Evolutionary conservation across 106 monocot genomes (phyloP).

Genomic region (Dactylorhiza incarnata): DNA sequence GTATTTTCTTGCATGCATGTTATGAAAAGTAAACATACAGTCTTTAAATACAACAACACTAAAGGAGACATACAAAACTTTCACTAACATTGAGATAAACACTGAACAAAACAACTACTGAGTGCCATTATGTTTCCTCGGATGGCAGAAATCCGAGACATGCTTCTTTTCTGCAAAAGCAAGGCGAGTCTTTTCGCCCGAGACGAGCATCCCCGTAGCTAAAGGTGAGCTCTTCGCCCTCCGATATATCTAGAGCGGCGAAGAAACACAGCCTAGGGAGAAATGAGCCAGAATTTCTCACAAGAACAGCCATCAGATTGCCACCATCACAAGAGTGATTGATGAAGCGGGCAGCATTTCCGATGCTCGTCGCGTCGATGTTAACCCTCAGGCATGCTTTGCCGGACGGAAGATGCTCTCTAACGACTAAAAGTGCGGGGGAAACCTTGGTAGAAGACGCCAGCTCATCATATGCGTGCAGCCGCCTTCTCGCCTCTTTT

Average conservation of each 20-base stretch:
- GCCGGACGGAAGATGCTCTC: constrained; percentile 93
- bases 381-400: constrained; percentile 77
- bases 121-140: constrained; percentile 61
- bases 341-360: constrained; percentile 81
- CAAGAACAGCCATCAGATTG: constrained; percentile 50
- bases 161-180: constrained; percentile 57
- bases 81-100: too few relatives aligned
- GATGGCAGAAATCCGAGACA: constrained; percentile 70
- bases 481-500: constrained; percentile 57
- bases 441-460: constrained; percentile 19
- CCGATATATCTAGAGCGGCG: constrained; percentile 43
- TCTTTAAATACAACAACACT: too few relatives aligned
- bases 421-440: constrained; percentile 70
- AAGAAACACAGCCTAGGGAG: constrained; percentile 90
- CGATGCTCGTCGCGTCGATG: constrained; percentile 75
- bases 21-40: too few relatives aligned
- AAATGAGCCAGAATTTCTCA: constrained; percentile 63
- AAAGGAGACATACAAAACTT: too few relatives aligned
- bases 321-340: constrained; percentile 95
- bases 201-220: constrained; percentile 51
- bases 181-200: constrained; percentile 32
- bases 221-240: constrained; percentile 77
- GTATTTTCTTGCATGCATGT: too few relatives aligned
- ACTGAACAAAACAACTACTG: too few relatives aligned
- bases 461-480: constrained; percentile 50